Conservation (phyloP, 305 asterid species). For the Stenogyne calaminthoides region DNA sequence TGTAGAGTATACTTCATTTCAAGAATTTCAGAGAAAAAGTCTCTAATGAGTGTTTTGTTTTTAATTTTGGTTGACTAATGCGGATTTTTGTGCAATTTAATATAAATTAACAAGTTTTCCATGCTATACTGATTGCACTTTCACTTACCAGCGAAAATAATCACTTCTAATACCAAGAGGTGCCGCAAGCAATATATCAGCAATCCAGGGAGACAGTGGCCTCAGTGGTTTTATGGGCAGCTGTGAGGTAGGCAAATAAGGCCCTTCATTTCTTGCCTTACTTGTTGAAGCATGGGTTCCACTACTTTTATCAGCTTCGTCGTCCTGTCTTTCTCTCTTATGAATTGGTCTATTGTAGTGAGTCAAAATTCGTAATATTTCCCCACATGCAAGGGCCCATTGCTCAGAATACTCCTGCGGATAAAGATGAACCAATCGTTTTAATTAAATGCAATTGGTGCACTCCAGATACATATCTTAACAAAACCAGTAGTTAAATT, state of each 20-base stretch:
- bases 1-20: background rate
- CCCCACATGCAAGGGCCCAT: slow-evolving; percentile 93
- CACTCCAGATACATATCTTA: background rate
- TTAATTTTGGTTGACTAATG: background rate
- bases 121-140: background rate
- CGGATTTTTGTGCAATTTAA: background rate
- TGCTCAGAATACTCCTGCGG: slow-evolving; percentile 78
- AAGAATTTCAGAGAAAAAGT: slow-evolving; percentile 11
- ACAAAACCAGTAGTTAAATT: background rate
- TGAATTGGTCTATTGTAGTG: slow-evolving; percentile 84
- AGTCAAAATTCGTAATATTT: slow-evolving; percentile 77
- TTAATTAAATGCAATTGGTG: background rate
- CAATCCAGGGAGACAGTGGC: slow-evolving; percentile 90
- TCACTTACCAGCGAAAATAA: slow-evolving; percentile 79
- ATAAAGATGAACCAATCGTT: slow-evolving; percentile 24
- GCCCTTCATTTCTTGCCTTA: slow-evolving; percentile 40
- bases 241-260: slow-evolving; percentile 42
- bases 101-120: background rate
- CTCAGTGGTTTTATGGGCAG: slow-evolving; percentile 67
- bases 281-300: slow-evolving; percentile 69
- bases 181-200: slow-evolving; percentile 82
- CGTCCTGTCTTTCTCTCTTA: slow-evolving; percentile 51
- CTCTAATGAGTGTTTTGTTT: background rate
- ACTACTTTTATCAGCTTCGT: slow-evolving; percentile 56
- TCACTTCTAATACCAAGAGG: slow-evolving; percentile 78